Base-by-base conservation (phyloP, 1,284 basidiomycete genomes). In the Anthracocystis walkeri region DNA sequence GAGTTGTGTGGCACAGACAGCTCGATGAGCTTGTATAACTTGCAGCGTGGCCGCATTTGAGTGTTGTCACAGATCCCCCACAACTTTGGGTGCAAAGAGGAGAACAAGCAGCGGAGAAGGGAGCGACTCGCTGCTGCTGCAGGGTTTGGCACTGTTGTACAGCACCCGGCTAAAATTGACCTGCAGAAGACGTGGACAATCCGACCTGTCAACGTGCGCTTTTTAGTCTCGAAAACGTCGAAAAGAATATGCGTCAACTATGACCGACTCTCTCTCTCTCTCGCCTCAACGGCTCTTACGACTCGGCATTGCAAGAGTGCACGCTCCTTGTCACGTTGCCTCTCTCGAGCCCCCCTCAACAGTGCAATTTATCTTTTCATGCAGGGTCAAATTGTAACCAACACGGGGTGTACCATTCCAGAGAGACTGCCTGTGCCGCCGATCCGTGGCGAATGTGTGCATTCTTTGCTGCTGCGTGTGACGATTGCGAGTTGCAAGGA, bases 121-220 rank as follows among this genome's bases (percentile, higher is more conserved):
- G 33, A 33, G 33, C 11, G 33, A 5, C 29, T 29, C 33, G 33
- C 6, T 12, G 7, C 33, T 7, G 6, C 33, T 33, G 33, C 33
- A 27, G 18, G 46, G 12, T 18, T 48, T 21, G 48, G 31, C 29
- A 33, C 10, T 33, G 6, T 49, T 35, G 46, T 35, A 38, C 49
- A 51, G 21, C 29, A 20, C 44, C 25, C 27, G 29, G 29, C 44
- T 50, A n/a, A 20, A 31, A 35, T 12, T 33, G 33, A 33, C 33
- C 11, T 33, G 33, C 5, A 29, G 4, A 38, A 38, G 65, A 68
- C 66, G 66, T 68, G 66, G 60, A 68, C 60, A 58, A 35, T 48
- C 35, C 31, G 51, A 50, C 25, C 46, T 69, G 66, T 69, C 66
- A 69, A 69, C 66, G 66, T 69, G 65, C 65, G 59, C 65, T 31